phyloP scores from a whole-genome alignment of 75 land plant genomes.

The Selaginella moellendorffii region DNA sequence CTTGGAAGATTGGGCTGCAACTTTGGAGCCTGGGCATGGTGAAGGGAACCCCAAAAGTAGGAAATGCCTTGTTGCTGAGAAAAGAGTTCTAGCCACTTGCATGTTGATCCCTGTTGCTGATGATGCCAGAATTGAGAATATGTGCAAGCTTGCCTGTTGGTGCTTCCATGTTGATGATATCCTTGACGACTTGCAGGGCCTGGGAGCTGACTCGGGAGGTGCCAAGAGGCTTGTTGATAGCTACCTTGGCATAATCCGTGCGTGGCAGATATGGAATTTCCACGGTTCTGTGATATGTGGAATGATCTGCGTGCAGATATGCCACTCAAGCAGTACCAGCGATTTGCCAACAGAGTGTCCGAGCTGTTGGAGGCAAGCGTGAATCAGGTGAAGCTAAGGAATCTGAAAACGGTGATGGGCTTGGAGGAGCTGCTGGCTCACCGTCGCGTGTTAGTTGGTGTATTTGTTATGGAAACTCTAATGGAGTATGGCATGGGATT shows the following conservation, averaged over 20 bases:
- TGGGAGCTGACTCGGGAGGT: background rate
- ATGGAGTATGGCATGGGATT: background rate
- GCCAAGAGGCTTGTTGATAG: background rate
- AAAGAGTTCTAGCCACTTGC: background rate
- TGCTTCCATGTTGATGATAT: background rate
- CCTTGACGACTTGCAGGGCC: background rate
- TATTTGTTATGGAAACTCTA: background rate
- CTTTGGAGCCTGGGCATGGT: background rate
- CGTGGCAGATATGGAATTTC: background rate
- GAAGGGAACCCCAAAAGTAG: too few species aligned
- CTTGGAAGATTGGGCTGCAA: background rate
- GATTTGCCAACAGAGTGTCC: background rate
- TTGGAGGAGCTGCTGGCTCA: background rate
- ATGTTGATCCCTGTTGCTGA: background rate
- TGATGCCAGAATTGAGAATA: background rate
- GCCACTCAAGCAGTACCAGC: background rate
- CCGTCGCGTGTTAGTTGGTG: background rate
- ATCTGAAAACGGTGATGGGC: background rate
- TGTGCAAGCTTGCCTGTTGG: background rate
- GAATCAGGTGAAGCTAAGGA: background rate
- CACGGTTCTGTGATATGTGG: background rate
- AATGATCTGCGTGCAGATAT: constrained; percentile 1
- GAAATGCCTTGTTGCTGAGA: background rate
- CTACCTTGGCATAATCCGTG: background rate
- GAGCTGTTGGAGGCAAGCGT: background rate